Conservation (phyloP, 306 rosid genomes). For the Bauhinia variegata region DNA sequence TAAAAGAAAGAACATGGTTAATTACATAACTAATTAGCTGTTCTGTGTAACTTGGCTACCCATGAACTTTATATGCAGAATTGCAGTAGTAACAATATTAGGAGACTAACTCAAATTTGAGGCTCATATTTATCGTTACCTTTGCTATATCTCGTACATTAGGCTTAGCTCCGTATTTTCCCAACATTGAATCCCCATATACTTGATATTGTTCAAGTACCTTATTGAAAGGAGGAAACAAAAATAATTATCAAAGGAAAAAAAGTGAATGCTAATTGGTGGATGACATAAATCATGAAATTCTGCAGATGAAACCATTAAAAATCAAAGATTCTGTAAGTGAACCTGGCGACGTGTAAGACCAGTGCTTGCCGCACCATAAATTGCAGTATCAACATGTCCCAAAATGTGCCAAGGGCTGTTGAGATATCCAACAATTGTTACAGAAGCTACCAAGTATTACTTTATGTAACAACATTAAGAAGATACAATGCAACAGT, state of each 20-base stretch:
- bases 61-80: slow-evolving; percentile 1
- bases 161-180: slow-evolving; percentile 72
- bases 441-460: slow-evolving; percentile 34
- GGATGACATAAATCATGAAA: slow-evolving; percentile 22
- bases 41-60: slow-evolving; percentile 4
- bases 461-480: slow-evolving; percentile 24
- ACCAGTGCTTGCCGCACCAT: slow-evolving; percentile 75
- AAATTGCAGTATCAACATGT: slow-evolving; percentile 76
- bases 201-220: slow-evolving; percentile 78
- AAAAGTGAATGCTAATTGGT: background rate
- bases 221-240: slow-evolving; percentile 40
- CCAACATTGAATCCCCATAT: slow-evolving; percentile 84
- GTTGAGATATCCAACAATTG: slow-evolving; percentile 41
- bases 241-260: slow-evolving; percentile 10
- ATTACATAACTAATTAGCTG: background rate
- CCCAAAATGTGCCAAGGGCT: slow-evolving; percentile 94
- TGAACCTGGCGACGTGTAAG: slow-evolving; percentile 90
- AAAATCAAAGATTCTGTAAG: slow-evolving; percentile 41
- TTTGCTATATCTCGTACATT: slow-evolving; percentile 75
- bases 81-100: background rate
- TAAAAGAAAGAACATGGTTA: too few species aligned
- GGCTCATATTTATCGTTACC: slow-evolving; percentile 51
- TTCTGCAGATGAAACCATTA: slow-evolving; percentile 33
- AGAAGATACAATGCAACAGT: slow-evolving; percentile 23
- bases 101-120: slow-evolving; percentile 18